Base-by-base conservation (phyloP, 805 yeast genomes). In the Pichia membranifaciens region DNA sequence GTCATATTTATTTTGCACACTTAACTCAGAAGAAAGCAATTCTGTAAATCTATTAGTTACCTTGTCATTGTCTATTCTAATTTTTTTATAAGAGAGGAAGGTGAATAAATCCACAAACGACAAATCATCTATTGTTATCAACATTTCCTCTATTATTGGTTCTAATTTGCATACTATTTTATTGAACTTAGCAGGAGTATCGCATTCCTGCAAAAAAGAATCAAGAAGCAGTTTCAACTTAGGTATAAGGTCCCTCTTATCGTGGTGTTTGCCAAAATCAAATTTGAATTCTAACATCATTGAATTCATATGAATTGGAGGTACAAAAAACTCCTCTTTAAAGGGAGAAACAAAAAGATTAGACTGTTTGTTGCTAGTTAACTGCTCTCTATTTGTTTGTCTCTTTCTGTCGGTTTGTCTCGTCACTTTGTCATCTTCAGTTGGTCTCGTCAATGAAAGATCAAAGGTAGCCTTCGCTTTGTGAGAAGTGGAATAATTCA, bases 81-180 rank as follows among this genome's bases (percentile, higher is more conserved):
- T n/a, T 8, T 31, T 28, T 15, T 18, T 4, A 12, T 33, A 40
- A 12, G 41, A 33, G n/a, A 29, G n/a, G 22, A 16, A 36, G 13
- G 25, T 25, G 16, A 41, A 41, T 8, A 41, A 21, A 16, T 45
- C 42, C 10, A 41, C 44, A 21, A 45, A 41, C 15, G 23, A 31
- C 6, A 15, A 10, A n/a, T 41, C 15, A 9, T 36, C 38, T 3
- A 35, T 1, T 8, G 15, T 29, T n/a, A 45, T 9, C 16, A 45
- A 35, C 3, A 16, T 21, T n/a, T 45, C 20, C 4, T 40, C 16
- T n/a, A 40, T 5, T 6, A 38, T 39, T 5, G 36, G 41, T 16
- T 40, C 6, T 13, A 34, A 13, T 45, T 45, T 45, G 20, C 3
- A 17, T 7, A 40, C 20, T 18, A 40, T 9, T 17, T 40, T 16